Evolutionary conservation across 768 basidiomycete species (phyloP), one percentile per base, ranked within the genome.

Genomic region (Kwoniella botswanensis): DNA sequence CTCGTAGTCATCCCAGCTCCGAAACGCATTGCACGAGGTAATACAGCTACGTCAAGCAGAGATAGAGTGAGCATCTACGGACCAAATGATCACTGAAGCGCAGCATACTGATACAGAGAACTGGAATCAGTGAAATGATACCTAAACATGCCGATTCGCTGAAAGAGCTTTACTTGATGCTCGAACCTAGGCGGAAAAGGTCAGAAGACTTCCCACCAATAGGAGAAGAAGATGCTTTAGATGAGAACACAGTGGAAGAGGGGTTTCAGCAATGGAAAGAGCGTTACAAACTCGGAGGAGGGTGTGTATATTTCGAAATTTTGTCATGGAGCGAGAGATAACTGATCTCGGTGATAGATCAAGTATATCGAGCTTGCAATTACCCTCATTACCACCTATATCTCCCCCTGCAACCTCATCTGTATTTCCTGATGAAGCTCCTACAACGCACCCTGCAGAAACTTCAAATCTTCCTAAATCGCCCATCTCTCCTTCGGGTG

Each of bases 221-320:
- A 24, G 79, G 74, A 22, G 61, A 73, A 44, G 74, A 76, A 18
- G 68, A 63, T 12, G 65, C 35, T 35, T 70, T 63, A 42, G 60
- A 59, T 60, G 67, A 70, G 6, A 46, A 35, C 54, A 72, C 67
- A 13, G 43, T 60, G 6, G 63, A 70, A 35, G 66, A 67, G 29
- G 76, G 70, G 57, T 70, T 62, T 60, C 69, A 68, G 54, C 80
- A 71, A 10, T 76, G 74, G 78, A 70, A 67, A n/a, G 72, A 70
- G 26, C 66, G 74, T 29, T 75, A 75, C 46, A 50, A 77, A 79
- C 68, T 80, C 7, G 74, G 79, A 55, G 79, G 74, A 22, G 79
- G 79, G 77, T 76, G 18, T 42, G 75, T 67, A 50, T 12, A 2
- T 26, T 35, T 22, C 43, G 18, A 1, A 10, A 10, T 4, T 55